Percentiles rank a stretch among this genome's conserved stretches.
These are phyloP conservation scores for Pinus taeda DNA, from an alignment of 75 land plant species.

Conservation along the genomic window DNA sequence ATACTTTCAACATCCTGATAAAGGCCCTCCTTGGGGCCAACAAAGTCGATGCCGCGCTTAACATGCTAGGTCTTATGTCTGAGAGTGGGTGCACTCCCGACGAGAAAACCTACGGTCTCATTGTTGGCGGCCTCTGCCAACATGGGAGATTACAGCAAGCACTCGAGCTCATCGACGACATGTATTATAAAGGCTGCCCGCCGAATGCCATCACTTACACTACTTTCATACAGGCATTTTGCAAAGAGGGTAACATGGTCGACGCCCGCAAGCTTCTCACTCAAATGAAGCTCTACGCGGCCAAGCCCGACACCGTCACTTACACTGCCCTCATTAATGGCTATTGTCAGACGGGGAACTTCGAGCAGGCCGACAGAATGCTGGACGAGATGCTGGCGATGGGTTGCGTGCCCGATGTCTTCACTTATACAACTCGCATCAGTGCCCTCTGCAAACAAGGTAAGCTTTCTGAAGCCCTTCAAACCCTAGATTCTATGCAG, in stretches of 20 bases:
- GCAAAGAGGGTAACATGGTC: not conserved
- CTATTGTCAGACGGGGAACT: constrained; percentile 1
- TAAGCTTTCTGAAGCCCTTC: constrained; percentile 20
- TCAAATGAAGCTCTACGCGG: constrained; percentile 2
- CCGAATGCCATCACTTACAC: not conserved
- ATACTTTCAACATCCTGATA: not conserved
- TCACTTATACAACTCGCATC: constrained; percentile 39
- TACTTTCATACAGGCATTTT: not conserved
- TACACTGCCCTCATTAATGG: not conserved
- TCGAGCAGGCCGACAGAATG: constrained; percentile 27
- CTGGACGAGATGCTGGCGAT: constrained; percentile 49
- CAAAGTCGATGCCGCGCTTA: not conserved
- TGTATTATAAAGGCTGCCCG: not conserved
- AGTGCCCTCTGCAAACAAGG: constrained; percentile 46
- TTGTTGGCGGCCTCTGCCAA: not conserved
- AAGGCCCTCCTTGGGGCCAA: not conserved
- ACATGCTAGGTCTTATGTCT: not conserved
- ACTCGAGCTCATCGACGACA: not conserved
- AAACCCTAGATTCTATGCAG: constrained; percentile 37
- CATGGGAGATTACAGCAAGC: not conserved
- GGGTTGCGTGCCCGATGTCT: constrained; percentile 47
- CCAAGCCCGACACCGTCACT: constrained; percentile 1
- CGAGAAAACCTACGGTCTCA: not conserved
- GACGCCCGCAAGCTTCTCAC: not conserved
- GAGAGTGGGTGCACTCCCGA: not conserved